Percentiles rank a stretch among this genome's conserved stretches.
Evolutionary conservation across 495 filamentous ascomycete species (phyloP).

Genomic region (Penicillium paxilli): DNA sequence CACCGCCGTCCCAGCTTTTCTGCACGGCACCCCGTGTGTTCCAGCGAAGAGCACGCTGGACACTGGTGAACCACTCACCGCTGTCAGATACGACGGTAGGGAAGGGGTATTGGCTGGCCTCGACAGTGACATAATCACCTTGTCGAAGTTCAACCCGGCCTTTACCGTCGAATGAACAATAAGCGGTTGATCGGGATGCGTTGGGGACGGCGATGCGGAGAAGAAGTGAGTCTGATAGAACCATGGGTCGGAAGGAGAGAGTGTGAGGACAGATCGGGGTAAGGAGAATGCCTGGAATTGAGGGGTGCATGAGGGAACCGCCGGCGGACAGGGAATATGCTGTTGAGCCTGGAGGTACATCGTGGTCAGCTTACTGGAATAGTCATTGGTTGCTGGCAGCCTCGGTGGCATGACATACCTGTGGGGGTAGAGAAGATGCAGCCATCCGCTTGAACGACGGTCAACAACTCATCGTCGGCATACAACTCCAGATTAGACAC

Average conservation of each 20-base stretch:
- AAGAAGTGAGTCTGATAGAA: slow-evolving; percentile 93
- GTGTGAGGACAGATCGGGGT: slow-evolving; percentile 98
- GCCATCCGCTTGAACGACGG: slow-evolving; percentile 92
- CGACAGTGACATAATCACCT: slow-evolving; percentile 93
- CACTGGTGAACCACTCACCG: slow-evolving; percentile 93
- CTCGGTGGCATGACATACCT: slow-evolving; percentile 48
- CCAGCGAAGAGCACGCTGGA: slow-evolving; percentile 88
- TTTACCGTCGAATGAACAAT: slow-evolving; percentile 96
- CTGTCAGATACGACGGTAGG: slow-evolving; percentile 79
- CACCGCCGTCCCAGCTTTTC: slow-evolving; percentile 67
- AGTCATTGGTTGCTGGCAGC: neutral
- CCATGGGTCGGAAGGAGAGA: slow-evolving; percentile 94
- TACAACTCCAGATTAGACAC: slow-evolving; percentile 95
- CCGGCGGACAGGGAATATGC: slow-evolving; percentile 96
- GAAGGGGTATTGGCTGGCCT: slow-evolving; percentile 93
- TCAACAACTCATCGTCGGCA: slow-evolving; percentile 88
- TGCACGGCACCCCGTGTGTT: slow-evolving; percentile 85
- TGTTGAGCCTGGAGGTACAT: slow-evolving; percentile 62
- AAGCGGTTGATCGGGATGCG: slow-evolving; percentile 84
- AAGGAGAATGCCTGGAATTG: slow-evolving; percentile 94
- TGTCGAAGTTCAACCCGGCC: slow-evolving; percentile 86
- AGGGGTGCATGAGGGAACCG: slow-evolving; percentile 92
- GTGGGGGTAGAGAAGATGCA: slow-evolving; percentile 97
- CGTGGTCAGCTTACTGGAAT: neutral
- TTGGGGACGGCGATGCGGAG: slow-evolving; percentile 84